Evolutionary conservation across 2,329 filamentous ascomycete genomes (phyloP).

Genomic region (Aureobasidium sp.): DNA sequence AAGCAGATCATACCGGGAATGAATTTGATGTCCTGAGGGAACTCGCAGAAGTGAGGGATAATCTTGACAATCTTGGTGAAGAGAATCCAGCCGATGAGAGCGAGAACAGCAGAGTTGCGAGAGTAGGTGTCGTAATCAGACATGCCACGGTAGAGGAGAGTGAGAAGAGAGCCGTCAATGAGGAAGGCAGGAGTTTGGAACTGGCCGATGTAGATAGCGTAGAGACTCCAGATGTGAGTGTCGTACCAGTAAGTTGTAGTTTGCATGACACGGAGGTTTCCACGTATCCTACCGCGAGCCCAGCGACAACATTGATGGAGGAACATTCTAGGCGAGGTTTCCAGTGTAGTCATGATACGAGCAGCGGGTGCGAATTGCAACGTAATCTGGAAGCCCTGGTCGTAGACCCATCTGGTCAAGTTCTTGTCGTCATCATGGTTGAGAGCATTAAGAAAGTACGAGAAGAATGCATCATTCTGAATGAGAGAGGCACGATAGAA

Average conservation of each 20-base stretch:
- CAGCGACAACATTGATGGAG: slow-evolving; percentile 46
- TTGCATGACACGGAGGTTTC: slow-evolving; percentile 42
- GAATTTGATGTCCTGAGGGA: slow-evolving; percentile 45
- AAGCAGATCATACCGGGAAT: slow-evolving; percentile 45
- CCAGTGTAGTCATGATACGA: slow-evolving; percentile 45
- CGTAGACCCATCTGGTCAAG: slow-evolving; percentile 46
- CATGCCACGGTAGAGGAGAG: slow-evolving; percentile 23
- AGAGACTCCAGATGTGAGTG: slow-evolving; percentile 43
- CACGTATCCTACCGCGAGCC: slow-evolving; percentile 38
- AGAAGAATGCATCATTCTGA: slow-evolving; percentile 33
- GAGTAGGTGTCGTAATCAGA: not conserved
- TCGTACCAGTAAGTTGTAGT: slow-evolving; percentile 26
- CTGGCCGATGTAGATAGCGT: slow-evolving; percentile 47
- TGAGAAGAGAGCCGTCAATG: slow-evolving; percentile 40
- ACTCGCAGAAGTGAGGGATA: slow-evolving; percentile 40
- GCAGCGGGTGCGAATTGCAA: slow-evolving; percentile 45
- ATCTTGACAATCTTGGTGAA: slow-evolving; percentile 51
- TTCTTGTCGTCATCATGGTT: slow-evolving; percentile 55
- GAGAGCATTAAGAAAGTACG: slow-evolving; percentile 40
- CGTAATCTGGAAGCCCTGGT: slow-evolving; percentile 42
- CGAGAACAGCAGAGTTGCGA: slow-evolving; percentile 8
- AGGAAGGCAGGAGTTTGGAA: slow-evolving; percentile 49
- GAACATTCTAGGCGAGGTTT: slow-evolving; percentile 40
- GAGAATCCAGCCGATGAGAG: slow-evolving; percentile 38
- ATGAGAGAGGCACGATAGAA: slow-evolving; percentile 45